Evolutionary conservation across 345 rosid genomes (phyloP).

Genomic region (Eucalyptus erythrocorys): DNA sequence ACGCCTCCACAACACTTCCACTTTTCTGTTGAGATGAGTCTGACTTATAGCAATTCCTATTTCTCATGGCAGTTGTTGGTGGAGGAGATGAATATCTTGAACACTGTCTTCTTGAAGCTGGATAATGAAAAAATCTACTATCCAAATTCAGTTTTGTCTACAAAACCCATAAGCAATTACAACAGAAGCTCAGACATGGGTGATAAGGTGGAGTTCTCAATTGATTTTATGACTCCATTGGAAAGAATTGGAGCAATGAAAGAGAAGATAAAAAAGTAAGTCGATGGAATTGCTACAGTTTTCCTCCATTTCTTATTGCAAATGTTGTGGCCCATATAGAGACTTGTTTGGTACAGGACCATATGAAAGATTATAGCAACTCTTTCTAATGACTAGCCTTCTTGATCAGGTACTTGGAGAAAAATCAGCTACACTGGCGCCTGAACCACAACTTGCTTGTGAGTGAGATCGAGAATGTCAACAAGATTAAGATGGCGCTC

Average conservation of each 20-base stretch:
- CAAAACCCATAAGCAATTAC: constrained; percentile 71
- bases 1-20: neutral
- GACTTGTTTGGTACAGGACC: neutral
- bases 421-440: constrained; percentile 31
- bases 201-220: constrained; percentile 59
- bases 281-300: neutral
- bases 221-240: constrained; percentile 61
- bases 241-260: constrained; percentile 39
- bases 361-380: neutral
- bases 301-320: neutral
- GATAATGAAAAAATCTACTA: constrained; percentile 73
- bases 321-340: neutral
- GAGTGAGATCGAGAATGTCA: constrained; percentile 42
- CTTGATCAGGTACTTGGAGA: constrained; percentile 27
- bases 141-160: constrained; percentile 63
- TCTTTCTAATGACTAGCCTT: neutral
- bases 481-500: constrained; percentile 35
- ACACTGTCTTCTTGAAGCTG: constrained; percentile 73
- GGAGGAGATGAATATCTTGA: constrained; percentile 88
- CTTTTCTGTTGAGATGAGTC: neutral
- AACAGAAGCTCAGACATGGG: constrained; percentile 89
- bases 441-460: constrained; percentile 27
- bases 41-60: neutral
- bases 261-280: constrained; percentile 52
- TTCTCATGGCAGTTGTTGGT: constrained; percentile 30